Base-by-base conservation (phyloP, 2,329 filamentous ascomycete species). In the Aspergillus awamori region DNA sequence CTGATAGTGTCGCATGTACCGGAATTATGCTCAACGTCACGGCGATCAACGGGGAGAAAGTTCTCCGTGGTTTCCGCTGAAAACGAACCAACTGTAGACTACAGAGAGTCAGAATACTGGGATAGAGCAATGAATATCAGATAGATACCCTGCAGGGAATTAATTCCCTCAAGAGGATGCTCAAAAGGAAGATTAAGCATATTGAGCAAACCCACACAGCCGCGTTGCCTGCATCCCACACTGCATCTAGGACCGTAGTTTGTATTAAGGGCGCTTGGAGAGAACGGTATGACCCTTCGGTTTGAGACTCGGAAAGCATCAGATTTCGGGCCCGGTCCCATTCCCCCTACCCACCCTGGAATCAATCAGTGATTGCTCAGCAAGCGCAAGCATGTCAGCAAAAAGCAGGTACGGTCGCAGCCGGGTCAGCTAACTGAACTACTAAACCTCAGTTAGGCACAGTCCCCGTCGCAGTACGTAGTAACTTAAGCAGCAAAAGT, bases 131-230 rank as follows among this genome's bases (percentile, higher is more conserved):
- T 8, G 11, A 8, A 45, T 45, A 7, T 45, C 4, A 45, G n/a
- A 10, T 45, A 22, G 3, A 36, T 36, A 36, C 3, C 26, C 47
- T 33, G 47, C 15, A 30, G 24, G 8, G 1, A 5, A 36, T 5
- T 13, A 15, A 36, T 49, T 15, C 47, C 7, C 47, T 45, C 15
- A n/a, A 10, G 33, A 49, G 47, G 26, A 49, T 33, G 26, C 26
- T 26, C n/a, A 55, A 55, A 36, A 55, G 53, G 53, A 55, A 45
- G 53, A 55, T 55, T 55, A 55, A 55, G 38, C 53, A 49, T 49
- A 49, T 49, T 49, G 24, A 22, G 2, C 11, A 36, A 55, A 33
- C 39, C 38, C 53, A 33, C 39, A 36, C 53, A 24, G 39, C 53
- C 39, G 38, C 39, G 22, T 41, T 11, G 13, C 28, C 10, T 45